phyloP scores from a whole-genome alignment of 1,284 basidiomycete genomes.

The Puccinia horiana region DNA sequence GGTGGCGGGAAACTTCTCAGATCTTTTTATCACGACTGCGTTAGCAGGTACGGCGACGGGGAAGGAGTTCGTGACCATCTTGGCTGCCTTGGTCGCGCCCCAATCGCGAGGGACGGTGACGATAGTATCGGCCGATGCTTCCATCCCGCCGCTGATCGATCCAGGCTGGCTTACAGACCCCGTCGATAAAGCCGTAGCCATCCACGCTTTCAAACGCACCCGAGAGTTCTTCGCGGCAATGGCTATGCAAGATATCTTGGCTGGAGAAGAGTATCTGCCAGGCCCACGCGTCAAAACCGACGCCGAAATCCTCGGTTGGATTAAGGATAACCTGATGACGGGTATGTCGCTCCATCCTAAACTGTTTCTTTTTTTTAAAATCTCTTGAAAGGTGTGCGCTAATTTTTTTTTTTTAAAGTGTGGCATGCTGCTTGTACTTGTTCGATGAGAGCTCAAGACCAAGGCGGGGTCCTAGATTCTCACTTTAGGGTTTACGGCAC shows the following conservation, averaged over 20 bases:
- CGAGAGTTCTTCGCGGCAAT: constrained; percentile 23
- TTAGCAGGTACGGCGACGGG: constrained; percentile 3
- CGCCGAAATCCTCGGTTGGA: constrained; percentile 29
- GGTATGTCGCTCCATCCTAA: neutral
- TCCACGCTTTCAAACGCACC: constrained; percentile 32
- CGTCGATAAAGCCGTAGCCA: constrained; percentile 29
- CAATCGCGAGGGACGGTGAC: constrained; percentile 34
- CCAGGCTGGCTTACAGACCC: constrained; percentile 40
- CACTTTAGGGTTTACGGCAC: constrained; percentile 74
- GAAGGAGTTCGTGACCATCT: constrained; percentile 28
- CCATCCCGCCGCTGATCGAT: constrained; percentile 25
- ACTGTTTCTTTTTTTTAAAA: neutral
- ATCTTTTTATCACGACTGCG: neutral
- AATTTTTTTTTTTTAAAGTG: constrained; percentile 50
- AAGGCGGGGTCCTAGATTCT: constrained; percentile 75
- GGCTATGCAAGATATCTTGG: constrained; percentile 34
- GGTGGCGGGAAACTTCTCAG: constrained; percentile 9
- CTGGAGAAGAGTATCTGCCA: constrained; percentile 33
- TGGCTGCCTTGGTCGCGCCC: constrained; percentile 42
- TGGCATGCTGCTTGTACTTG: constrained; percentile 62
- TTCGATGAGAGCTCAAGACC: constrained; percentile 72
- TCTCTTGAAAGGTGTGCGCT: neutral
- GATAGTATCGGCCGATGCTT: constrained; percentile 18
- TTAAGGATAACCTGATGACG: constrained; percentile 31
- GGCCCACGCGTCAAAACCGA: constrained; percentile 21